Conservation (phyloP, 1,284 basidiomycete species). For the Irpex sp. region DNA sequence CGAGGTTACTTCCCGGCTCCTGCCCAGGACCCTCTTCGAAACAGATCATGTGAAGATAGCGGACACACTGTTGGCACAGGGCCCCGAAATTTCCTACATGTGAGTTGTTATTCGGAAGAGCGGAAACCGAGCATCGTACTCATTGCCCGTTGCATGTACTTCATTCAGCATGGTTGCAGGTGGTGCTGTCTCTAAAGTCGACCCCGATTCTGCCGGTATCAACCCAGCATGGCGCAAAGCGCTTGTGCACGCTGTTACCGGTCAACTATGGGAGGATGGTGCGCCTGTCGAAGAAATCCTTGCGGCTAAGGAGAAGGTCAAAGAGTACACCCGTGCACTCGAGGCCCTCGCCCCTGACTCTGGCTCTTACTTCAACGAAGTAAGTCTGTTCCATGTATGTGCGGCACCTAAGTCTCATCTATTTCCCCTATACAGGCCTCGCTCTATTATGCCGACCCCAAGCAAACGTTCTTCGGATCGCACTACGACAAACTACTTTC, state of each 20-base stretch:
- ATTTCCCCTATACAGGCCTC: conserved; percentile 30
- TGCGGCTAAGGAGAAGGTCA: conserved; percentile 20
- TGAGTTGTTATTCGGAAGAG: not conserved
- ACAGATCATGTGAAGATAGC: conserved; percentile 26
- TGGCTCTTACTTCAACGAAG: conserved; percentile 42
- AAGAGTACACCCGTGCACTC: conserved; percentile 24
- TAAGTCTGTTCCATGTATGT: conserved; percentile 5
- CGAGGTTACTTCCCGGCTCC: conserved; percentile 33
- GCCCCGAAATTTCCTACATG: not conserved
- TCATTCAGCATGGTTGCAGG: conserved; percentile 32
- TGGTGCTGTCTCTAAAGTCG: conserved; percentile 32
- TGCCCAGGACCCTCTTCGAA: conserved; percentile 21
- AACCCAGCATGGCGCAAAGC: conserved; percentile 42
- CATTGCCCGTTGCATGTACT: not conserved
- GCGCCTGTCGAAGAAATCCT: conserved; percentile 24
- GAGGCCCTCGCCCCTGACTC: conserved; percentile 26
- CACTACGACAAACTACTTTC: conserved; percentile 35
- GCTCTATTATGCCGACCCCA: conserved; percentile 33
- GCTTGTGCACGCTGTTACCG: conserved; percentile 25
- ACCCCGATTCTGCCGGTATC: conserved; percentile 35
- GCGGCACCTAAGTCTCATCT: not conserved
- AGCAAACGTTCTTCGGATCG: conserved; percentile 40
- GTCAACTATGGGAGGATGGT: conserved; percentile 30
- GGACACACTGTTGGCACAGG: conserved; percentile 22
- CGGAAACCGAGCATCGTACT: not conserved